Conservation (phyloP, 2,329 filamentous ascomycete species). For the Penicillium sp. region DNA sequence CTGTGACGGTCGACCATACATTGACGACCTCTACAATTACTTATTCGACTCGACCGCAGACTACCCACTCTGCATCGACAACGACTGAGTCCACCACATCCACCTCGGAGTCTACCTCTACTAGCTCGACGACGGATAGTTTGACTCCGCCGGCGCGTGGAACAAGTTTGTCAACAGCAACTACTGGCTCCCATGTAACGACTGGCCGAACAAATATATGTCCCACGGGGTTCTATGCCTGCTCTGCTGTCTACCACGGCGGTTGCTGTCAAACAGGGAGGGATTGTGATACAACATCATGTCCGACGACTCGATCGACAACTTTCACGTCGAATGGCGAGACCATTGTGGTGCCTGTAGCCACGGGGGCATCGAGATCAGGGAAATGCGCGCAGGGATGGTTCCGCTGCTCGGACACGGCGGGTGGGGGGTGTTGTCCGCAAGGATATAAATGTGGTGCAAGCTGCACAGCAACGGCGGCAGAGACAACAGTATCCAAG, state of each 20-base stretch:
- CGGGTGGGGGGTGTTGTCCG: slow-evolving; percentile 82
- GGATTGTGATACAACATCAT: slow-evolving; percentile 80
- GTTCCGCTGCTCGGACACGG: slow-evolving; percentile 70
- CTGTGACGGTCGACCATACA: slow-evolving; percentile 39
- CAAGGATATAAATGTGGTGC: slow-evolving; percentile 73
- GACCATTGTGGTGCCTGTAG: slow-evolving; percentile 69
- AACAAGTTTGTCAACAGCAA: slow-evolving; percentile 37
- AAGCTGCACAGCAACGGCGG: slow-evolving; percentile 68
- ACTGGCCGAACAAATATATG: slow-evolving; percentile 56
- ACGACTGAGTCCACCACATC: slow-evolving; percentile 37
- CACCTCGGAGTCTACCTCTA: slow-evolving; percentile 12
- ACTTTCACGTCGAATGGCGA: slow-evolving; percentile 67
- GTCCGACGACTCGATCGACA: slow-evolving; percentile 69
- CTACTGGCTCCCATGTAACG: slow-evolving; percentile 29
- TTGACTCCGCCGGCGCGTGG: slow-evolving; percentile 43
- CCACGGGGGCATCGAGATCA: slow-evolving; percentile 38
- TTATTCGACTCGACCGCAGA: slow-evolving; percentile 31
- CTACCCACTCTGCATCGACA: slow-evolving; percentile 25
- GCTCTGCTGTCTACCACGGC: slow-evolving; percentile 76
- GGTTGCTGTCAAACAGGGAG: slow-evolving; percentile 89
- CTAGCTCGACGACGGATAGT: slow-evolving; percentile 30
- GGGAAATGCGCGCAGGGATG: slow-evolving; percentile 75
- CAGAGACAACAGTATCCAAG: slow-evolving; percentile 58
- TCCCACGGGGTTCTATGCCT: slow-evolving; percentile 90
- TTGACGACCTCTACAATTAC: slow-evolving; percentile 37